Evolutionary conservation across 78 protist species (phyloP), one percentile per base, ranked within the genome.

Genomic region (Dictyostelium purpureum): DNA sequence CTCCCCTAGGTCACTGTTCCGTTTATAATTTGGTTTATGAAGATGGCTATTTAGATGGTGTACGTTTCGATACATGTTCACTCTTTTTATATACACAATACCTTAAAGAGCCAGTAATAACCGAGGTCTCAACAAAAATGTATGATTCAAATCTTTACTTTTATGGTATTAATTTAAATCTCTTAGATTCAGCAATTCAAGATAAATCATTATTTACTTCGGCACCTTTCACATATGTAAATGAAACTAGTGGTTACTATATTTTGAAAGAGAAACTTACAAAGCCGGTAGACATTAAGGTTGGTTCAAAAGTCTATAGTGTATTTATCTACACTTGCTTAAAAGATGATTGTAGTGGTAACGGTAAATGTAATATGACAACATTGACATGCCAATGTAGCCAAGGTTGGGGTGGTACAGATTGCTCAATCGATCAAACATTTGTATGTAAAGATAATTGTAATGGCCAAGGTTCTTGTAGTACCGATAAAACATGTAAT

Each of bases 281-380:
- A 9, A 31, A 6, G 16, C 71, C 71, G 12, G 26, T 63, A 6
- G 33, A 9, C 5, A 63, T 63, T 35, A 12, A 37, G 5, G 6
- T 63, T 33, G 66, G 66, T 26, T 26, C 26, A 26, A 63, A 33
- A 63, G 14, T 10, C 33, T 33, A 33, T 33, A 63, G 71, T 63
- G 71, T 63, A 28, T 63, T 63, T 43, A 63, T 63, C 33, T 21
- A 31, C 26, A 63, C 71, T 12, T 63, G 71, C 33, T 33, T 63
- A 42, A 63, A 63, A 63, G 19, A 37, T 14, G 71, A 63, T 33
- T 71, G 78, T 71, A 43, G 61, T 59, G 92, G 97, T 37, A 95
- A 98, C 7, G 99, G 99, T 21, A 76, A 87, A 31, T 99, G 99
- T 85, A 77, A 65, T 38, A 56, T 95, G 0, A 90, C 74, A 61